phyloP scores from a whole-genome alignment of 495 filamentous ascomycete species.

The Xylaria castorea region DNA sequence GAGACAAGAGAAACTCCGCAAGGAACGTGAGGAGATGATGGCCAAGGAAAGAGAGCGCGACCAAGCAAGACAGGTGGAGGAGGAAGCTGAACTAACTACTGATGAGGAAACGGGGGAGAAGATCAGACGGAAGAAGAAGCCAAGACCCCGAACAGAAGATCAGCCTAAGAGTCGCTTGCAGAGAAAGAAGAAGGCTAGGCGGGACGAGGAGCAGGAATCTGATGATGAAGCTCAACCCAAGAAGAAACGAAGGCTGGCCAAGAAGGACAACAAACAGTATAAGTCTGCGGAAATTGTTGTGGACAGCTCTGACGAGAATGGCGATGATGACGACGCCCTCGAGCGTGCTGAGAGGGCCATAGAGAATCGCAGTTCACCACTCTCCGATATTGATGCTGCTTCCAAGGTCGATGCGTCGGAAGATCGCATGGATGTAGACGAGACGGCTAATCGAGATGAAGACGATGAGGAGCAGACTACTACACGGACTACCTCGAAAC shows the following conservation, averaged over 20 bases:
- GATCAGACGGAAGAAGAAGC: constrained; percentile 72
- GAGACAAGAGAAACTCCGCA: constrained; percentile 75
- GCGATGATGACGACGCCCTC: constrained; percentile 43
- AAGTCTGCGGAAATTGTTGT: constrained; percentile 84
- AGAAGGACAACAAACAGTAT: constrained; percentile 65
- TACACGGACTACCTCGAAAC: constrained; percentile 39
- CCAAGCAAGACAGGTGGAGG: constrained; percentile 67
- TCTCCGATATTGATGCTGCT: constrained; percentile 38
- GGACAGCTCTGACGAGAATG: constrained; percentile 62
- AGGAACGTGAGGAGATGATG: constrained; percentile 79
- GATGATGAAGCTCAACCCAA: constrained; percentile 56
- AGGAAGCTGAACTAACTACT: constrained; percentile 78
- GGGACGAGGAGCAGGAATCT: constrained; percentile 59
- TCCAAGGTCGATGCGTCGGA: constrained; percentile 35
- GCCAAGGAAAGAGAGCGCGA: constrained; percentile 77
- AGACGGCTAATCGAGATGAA: constrained; percentile 39
- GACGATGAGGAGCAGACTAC: constrained; percentile 49
- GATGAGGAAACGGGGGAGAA: constrained; percentile 80
- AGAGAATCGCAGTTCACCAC: constrained; percentile 37
- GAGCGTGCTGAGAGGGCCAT: constrained; percentile 51
- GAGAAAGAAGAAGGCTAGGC: constrained; percentile 73
- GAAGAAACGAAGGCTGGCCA: constrained; percentile 68
- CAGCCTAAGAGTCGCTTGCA: constrained; percentile 50
- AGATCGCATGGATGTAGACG: constrained; percentile 48
- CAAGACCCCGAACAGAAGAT: constrained; percentile 54